phyloP scores from a whole-genome alignment of 106 monocot genomes.

The Gastrodia elata region DNA sequence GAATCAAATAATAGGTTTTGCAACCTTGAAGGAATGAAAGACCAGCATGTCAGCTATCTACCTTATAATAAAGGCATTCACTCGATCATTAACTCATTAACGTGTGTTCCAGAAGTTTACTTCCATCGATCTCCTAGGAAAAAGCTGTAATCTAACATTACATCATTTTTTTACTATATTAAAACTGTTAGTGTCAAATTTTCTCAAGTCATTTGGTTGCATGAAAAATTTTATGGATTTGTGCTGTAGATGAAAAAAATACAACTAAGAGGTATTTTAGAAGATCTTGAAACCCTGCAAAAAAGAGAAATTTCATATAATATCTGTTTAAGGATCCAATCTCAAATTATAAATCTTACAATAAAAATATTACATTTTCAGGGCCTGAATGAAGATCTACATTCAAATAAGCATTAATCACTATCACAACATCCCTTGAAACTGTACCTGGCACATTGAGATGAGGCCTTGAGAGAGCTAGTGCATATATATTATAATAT shows the following conservation, averaged over 20 bases:
- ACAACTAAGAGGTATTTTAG: neutral
- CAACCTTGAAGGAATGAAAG: no score
- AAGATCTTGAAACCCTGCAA: neutral
- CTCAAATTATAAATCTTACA: neutral
- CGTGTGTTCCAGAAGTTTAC: neutral
- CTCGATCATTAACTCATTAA: no score
- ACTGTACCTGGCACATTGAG: no score
- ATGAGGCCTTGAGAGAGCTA: neutral
- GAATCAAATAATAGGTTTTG: no score
- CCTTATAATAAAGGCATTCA: no score
- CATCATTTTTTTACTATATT: neutral
- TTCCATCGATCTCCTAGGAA: neutral
- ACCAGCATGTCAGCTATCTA: no score
- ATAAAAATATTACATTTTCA: neutral
- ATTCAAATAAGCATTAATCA: neutral
- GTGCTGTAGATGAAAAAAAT: no score
- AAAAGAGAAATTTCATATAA: neutral
- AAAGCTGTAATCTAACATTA: neutral
- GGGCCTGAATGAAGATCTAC: neutral
- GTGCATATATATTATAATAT: neutral
- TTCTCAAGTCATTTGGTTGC: no score
- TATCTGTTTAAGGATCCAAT: neutral
- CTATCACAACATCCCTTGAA: neutral
- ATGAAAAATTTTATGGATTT: no score
- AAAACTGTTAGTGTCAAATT: no score